A percentile compares a stretch with the other conserved stretches of the same genome.
Conservation (phyloP, 768 basidiomycete species). For the Tricholoma bakamatsutake region DNA sequence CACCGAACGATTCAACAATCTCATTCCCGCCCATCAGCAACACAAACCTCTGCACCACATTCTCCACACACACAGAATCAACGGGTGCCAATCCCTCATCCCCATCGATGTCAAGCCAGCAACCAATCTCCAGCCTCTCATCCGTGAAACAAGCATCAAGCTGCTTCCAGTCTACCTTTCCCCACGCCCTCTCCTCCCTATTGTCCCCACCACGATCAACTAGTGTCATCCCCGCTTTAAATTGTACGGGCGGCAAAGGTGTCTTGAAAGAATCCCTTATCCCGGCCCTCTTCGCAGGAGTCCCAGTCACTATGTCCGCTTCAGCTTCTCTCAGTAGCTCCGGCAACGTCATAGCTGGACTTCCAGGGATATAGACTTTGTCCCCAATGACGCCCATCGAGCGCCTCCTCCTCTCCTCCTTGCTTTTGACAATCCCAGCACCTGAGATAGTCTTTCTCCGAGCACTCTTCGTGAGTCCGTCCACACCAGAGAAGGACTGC, state of each 20-base stretch:
- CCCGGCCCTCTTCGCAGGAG: conserved; percentile 13
- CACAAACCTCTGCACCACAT: conserved; percentile 59
- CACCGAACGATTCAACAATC: conserved; percentile 33
- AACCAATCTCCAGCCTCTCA: conserved; percentile 49
- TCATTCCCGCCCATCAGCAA: conserved; percentile 41
- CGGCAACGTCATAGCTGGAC: conserved; percentile 46
- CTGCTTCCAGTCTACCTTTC: conserved; percentile 72
- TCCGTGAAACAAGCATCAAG: conserved; percentile 78
- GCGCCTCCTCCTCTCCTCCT: conserved; percentile 14
- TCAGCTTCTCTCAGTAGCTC: conserved; percentile 58
- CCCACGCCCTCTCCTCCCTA: conserved; percentile 41
- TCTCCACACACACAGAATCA: conserved; percentile 44
- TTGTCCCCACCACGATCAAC: background rate
- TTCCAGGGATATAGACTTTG: conserved; percentile 48
- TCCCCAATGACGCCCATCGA: conserved; percentile 45
- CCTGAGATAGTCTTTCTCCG: conserved; percentile 29
- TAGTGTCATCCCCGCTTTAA: background rate
- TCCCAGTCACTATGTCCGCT: conserved; percentile 31
- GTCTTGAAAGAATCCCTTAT: conserved; percentile 22
- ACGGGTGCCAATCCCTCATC: conserved; percentile 39
- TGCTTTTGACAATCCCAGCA: conserved; percentile 27
- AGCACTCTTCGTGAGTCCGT: background rate
- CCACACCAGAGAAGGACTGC: conserved; percentile 3
- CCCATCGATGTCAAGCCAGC: background rate
- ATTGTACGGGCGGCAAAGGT: conserved; percentile 11